Base-by-base conservation (phyloP, 441 rosid species). In the Iberis amara region DNA sequence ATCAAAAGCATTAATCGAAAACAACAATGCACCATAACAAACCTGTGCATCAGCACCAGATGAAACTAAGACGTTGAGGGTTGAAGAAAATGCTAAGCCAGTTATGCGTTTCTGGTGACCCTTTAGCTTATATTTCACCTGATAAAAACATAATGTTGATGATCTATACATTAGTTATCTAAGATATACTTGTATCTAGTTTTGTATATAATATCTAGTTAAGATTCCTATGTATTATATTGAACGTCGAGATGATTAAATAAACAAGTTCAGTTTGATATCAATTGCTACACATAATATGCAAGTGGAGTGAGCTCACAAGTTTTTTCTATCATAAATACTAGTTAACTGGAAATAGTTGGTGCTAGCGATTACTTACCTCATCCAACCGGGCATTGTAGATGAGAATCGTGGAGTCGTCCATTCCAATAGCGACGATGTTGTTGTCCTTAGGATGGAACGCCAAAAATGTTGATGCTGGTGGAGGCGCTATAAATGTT, bases 31-130 rank as follows among this genome's bases (percentile, higher is more conserved):
- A 39, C 11, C 42, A 49, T 45, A 15, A 72, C 94, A 72, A 46
- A 86, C 99, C 49, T 86, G 88, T 59, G 96, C 94, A 76, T 92
- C 99, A 52, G 96, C 99, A 49, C 94, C 96, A 0, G 99, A 92
- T 8, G 99, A 92, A 59, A 92, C 94, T 82, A 92, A 78, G 55
- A 88, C 71, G 46, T 75, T 78, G 47, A 84, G 92, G 64, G 33
- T 66, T 58, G 92, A 74, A 23, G 99, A 89, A 62, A 88, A 92
- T 14, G 96, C 98, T 67, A 88, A 68, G 56, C 98, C 95, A 26
- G 91, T 82, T 45, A 91, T 82, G 56, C 88, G 76, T 65, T 86
- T 85, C 62, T 82, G 88, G 66, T 91, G 98, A 53, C 98, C 98
- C 75, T 76, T 85, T 59, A 88, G 52, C 72, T 26, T 4, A 4